Base-by-base conservation (phyloP, 352 stramenopile genomes). In the Globisporangium takayamanum region DNA sequence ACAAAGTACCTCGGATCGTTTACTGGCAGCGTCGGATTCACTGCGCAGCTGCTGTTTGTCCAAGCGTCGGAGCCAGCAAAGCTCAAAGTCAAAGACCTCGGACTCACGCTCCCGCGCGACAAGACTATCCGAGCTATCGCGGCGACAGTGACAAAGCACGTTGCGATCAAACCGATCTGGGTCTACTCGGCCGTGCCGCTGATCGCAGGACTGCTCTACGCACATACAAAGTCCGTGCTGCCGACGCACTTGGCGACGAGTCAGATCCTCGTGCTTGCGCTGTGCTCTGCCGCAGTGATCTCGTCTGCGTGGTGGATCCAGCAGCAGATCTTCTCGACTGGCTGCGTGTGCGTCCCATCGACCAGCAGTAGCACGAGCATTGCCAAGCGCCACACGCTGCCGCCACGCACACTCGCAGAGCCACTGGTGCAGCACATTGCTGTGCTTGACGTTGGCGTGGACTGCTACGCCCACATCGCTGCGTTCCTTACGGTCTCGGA, bases 1-100 rank as follows among this genome's bases (percentile, higher is more conserved):
- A 76, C 72, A 1, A 58, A 63, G 11, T 86, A 69, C 39, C 73
- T 82, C 56, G 76, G 76, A 1, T 79, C 73, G 2, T 74, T 82
- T 36, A 84, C 73, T 0, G 76, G 73, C 0, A 68, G 60, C n/a
- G 63, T 86, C 14, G 76, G 76, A 0, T 72, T 86, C 18, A 59
- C 74, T 0, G 74, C 76, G 0, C 73, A 84, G 42, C 48, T 84
- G 1, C 58, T 86, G 0, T 69, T 84, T 22, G 69, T 84, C 3
- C 71, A 75, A 22, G 74, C 74, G 11, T 65, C 67, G 0, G 70
- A 70, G 25, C 45, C 52, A 11, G 53, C 59, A 2, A 26, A 33
- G 6, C 64, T 51, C 18, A 57, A 59, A 20, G 50, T 22, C 1
- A 46, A 37, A 2, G 12, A 45, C 0, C 14, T 53, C 18, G 41